A percentile compares a stretch with the other conserved stretches of the same genome.
Conservation (phyloP, 2,329 filamentous ascomycete genomes). For the Fusarium heterosporum region DNA sequence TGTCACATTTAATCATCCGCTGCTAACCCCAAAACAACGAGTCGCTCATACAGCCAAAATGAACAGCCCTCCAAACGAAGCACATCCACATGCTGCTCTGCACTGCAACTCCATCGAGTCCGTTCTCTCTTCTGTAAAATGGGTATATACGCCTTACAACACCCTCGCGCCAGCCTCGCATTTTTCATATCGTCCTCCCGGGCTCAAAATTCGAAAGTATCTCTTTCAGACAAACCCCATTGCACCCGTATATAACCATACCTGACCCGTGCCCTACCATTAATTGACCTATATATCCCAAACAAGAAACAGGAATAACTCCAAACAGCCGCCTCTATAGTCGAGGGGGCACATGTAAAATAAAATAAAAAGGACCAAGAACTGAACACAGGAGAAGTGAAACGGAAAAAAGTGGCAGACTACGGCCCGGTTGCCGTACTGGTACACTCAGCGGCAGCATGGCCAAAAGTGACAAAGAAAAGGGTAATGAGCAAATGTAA, state of each 20-base stretch:
- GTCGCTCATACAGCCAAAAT: not conserved
- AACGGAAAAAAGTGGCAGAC: conserved; percentile 16
- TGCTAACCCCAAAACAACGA: not conserved
- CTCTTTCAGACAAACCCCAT: conserved; percentile 15
- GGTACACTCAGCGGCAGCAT: conserved; percentile 27
- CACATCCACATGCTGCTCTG: conserved; percentile 8
- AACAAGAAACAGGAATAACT: conserved; percentile 33
- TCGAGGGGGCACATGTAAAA: conserved; percentile 29
- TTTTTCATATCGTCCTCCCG: conserved; percentile 20
- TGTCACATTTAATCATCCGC: not conserved
- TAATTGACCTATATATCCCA: conserved; percentile 40
- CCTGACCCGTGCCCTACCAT: conserved; percentile 26
- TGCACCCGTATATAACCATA: conserved; percentile 9
- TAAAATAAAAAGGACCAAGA: conserved; percentile 20
- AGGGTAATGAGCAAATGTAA: conserved; percentile 33
- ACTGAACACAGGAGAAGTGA: conserved; percentile 21
- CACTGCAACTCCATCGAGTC: conserved; percentile 15
- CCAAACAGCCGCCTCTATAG: conserved; percentile 18
- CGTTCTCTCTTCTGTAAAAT: conserved; percentile 43
- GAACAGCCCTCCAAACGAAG: not conserved
- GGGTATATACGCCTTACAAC: conserved; percentile 51
- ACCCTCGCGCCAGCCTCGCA: conserved; percentile 31
- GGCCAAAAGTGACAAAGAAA: conserved; percentile 28
- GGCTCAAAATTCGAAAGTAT: conserved; percentile 19
- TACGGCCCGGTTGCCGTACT: conserved; percentile 31